Percentiles rank a stretch among this genome's conserved stretches.
phyloP scores from a whole-genome alignment of 129 eudicot genomes.

The carrot (Daucus carota) region DNA sequence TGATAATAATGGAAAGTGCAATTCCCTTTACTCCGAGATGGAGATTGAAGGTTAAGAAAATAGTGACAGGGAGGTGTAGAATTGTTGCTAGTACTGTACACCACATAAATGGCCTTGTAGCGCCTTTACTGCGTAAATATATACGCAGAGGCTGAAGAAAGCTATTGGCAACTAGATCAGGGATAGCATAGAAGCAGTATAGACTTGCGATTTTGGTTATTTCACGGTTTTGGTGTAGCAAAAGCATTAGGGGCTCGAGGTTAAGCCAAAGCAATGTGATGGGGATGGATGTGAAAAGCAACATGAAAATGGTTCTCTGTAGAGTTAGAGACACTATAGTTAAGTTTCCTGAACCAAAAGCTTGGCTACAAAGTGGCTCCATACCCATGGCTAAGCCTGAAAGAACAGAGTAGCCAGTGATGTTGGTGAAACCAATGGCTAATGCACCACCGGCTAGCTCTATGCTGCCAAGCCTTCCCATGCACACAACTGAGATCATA shows the following conservation, averaged over 20 bases:
- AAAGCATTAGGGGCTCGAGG: slow-evolving; percentile 78
- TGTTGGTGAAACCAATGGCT: slow-evolving; percentile 94
- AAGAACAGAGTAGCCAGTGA: slow-evolving; percentile 88
- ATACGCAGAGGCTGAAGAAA: slow-evolving; percentile 84
- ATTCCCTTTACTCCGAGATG: slow-evolving; percentile 71
- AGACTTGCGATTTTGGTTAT: slow-evolving; percentile 63
- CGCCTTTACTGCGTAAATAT: slow-evolving; percentile 79
- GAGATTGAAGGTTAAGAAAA: slow-evolving; percentile 59
- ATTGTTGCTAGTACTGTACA: slow-evolving; percentile 56
- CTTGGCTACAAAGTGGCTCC: slow-evolving; percentile 99
- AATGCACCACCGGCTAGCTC: slow-evolving; percentile 98
- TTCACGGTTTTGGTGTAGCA: slow-evolving; percentile 64
- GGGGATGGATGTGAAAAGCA: slow-evolving; percentile 61
- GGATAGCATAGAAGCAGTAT: slow-evolving; percentile 67
- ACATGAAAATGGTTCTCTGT: slow-evolving; percentile 58
- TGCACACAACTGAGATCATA: slow-evolving; percentile 88
- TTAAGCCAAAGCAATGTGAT: slow-evolving; percentile 74
- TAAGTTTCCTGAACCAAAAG: slow-evolving; percentile 74
- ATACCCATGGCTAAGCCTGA: slow-evolving; percentile 93
- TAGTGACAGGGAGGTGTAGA: slow-evolving; percentile 60
- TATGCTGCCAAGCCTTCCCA: slow-evolving; percentile 94
- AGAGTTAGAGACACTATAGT: slow-evolving; percentile 46
- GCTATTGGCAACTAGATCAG: slow-evolving; percentile 86
- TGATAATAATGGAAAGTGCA: slow-evolving; percentile 59
- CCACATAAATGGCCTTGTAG: slow-evolving; percentile 87